Conservation (phyloP, 2,329 filamentous ascomycete genomes). For the Ceratocystiopsis minuta region DNA sequence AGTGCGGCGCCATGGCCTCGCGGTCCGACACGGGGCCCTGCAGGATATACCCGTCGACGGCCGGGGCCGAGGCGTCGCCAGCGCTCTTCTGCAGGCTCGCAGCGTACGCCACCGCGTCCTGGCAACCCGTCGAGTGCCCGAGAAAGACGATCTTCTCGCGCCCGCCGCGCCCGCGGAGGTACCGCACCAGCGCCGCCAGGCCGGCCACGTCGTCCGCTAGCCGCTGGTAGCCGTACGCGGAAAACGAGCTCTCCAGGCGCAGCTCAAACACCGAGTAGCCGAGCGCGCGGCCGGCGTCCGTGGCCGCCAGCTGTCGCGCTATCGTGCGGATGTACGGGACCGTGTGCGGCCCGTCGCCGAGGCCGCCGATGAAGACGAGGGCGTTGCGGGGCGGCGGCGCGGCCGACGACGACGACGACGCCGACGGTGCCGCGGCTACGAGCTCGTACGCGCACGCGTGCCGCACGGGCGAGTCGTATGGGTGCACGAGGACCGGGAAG, state of each 20-base stretch:
- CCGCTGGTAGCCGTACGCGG: conserved; percentile 31
- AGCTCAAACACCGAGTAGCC: conserved; percentile 38
- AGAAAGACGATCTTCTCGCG: conserved; percentile 34
- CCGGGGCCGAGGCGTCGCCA: no score
- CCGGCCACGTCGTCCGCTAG: conserved; percentile 35
- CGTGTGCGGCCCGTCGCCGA: conserved; percentile 51
- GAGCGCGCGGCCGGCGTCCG: conserved; percentile 16
- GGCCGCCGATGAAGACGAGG: conserved; percentile 51
- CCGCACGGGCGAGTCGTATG: conserved; percentile 11
- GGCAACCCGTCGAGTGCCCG: conserved; percentile 41
- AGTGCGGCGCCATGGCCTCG: conserved; percentile 35
- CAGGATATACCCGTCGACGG: conserved; percentile 56
- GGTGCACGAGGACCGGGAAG: conserved; percentile 13
- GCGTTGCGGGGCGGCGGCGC: conserved; percentile 26
- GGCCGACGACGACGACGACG: background rate
- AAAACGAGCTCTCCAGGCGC: conserved; percentile 35
- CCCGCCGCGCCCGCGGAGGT: conserved; percentile 28
- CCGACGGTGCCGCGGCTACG: conserved; percentile 1
- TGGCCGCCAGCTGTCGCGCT: conserved; percentile 22
- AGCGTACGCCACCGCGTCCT: conserved; percentile 41
- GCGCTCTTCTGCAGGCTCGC: conserved; percentile 25
- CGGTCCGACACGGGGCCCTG: conserved; percentile 69
- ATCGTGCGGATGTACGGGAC: conserved; percentile 36
- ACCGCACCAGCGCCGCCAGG: conserved; percentile 32
- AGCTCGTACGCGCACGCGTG: conserved; percentile 12